Conservation (phyloP, 2,329 filamentous ascomycete genomes). For the Penicillium oxalicum region DNA sequence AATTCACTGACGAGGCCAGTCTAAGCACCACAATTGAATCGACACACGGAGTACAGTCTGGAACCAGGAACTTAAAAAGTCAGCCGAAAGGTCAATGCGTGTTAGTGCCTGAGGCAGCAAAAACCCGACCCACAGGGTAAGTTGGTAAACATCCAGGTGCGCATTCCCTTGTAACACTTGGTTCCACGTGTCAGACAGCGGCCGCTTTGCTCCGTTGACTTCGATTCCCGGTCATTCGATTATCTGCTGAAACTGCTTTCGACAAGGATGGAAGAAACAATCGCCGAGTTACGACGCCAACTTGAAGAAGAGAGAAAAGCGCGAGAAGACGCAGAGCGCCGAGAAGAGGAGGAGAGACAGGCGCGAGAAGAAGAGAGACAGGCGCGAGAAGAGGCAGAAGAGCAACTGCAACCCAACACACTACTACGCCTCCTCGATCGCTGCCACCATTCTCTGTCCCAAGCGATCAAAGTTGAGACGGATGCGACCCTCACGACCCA, state of each 20-base stretch:
- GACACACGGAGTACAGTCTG: too few species aligned
- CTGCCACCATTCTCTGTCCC: conserved; percentile 17
- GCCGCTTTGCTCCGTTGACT: background rate
- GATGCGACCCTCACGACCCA: conserved; percentile 20
- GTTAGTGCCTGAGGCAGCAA: background rate
- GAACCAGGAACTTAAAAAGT: too few species aligned
- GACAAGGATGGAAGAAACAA: conserved; percentile 7
- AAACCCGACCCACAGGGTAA: background rate
- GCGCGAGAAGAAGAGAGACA: conserved; percentile 10
- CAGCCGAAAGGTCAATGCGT: conserved; percentile 21
- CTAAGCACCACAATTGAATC: too few species aligned
- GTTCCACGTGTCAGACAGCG: background rate
- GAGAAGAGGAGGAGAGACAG: too few species aligned
- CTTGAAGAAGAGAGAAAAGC: conserved; percentile 10
- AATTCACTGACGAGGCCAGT: too few species aligned
- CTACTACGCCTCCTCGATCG: conserved; percentile 19
- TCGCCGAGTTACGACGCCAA: conserved; percentile 8
- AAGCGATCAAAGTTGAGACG: conserved; percentile 19
- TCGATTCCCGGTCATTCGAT: conserved; percentile 3
- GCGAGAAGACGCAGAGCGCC: conserved; percentile 10
- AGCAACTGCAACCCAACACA: conserved; percentile 14
- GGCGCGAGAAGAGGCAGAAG: conserved; percentile 15
- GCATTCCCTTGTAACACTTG: background rate
- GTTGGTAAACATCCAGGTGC: background rate
- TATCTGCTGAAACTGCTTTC: conserved; percentile 1